Percentiles rank a stretch among this genome's conserved stretches.
Conservation (phyloP, 148 eudicot species). For the Chenopodium suecicum region DNA sequence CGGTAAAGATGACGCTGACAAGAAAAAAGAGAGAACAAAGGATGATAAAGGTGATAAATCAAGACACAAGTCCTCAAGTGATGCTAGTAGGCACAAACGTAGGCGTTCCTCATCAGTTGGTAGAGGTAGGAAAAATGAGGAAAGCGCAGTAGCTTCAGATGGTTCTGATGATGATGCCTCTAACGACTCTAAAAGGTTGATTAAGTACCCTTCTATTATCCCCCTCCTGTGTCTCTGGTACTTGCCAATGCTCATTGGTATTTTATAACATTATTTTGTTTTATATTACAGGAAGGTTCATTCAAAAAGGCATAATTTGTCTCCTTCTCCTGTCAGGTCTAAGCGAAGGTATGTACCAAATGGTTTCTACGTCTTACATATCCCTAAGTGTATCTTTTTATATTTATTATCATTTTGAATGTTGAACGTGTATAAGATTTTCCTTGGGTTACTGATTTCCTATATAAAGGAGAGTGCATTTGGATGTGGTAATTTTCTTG, state of each 20-base stretch:
- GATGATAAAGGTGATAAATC: slow-evolving; percentile 67
- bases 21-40: slow-evolving; percentile 53
- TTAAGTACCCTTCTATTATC: not conserved
- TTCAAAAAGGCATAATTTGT: slow-evolving; percentile 46
- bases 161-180: slow-evolving; percentile 66
- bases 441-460: not conserved
- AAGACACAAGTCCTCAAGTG: slow-evolving; percentile 54
- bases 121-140: slow-evolving; percentile 60
- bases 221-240: not conserved
- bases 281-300: slow-evolving; percentile 56
- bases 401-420: not conserved
- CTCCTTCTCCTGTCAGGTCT: slow-evolving; percentile 82
- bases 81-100: slow-evolving; percentile 61
- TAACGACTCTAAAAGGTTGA: slow-evolving; percentile 74
- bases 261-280: slow-evolving; percentile 19
- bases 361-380: not conserved
- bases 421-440: not conserved
- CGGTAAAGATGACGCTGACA: slow-evolving; percentile 50
- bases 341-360: slow-evolving; percentile 63
- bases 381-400: not conserved
- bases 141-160: slow-evolving; percentile 43
- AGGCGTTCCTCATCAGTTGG: slow-evolving; percentile 62
- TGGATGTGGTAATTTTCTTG: not conserved
- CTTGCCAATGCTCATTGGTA: not conserved
- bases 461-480: slow-evolving; percentile 1